A percentile compares a stretch with the other conserved stretches of the same genome.
Evolutionary conservation across 208 protist genomes (phyloP).

Genomic region (Wallacemonas sp.): DNA sequence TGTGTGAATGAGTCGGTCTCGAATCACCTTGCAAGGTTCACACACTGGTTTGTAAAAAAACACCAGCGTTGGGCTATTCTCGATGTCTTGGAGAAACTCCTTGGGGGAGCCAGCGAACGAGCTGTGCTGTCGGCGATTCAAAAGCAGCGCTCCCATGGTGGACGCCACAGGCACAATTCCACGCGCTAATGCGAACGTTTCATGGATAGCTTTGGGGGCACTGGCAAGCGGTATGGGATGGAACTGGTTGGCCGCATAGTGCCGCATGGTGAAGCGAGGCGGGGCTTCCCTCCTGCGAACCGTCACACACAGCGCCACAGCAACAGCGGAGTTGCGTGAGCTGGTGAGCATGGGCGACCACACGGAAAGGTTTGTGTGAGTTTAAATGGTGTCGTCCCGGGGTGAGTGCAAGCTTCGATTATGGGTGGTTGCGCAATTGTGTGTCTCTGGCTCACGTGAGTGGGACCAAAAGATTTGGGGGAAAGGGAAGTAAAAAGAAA

Average conservation of each 20-base stretch:
- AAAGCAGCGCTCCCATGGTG: slow-evolving; percentile 12
- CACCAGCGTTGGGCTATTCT: slow-evolving; percentile 42
- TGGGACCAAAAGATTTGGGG: neutral
- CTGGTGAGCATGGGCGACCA: slow-evolving; percentile 9
- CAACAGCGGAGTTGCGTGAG: slow-evolving; percentile 3
- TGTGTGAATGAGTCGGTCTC: slow-evolving; percentile 38
- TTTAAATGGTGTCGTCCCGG: no score
- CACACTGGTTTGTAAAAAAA: slow-evolving; percentile 83
- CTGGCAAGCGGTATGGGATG: slow-evolving; percentile 16
- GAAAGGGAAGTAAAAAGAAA: neutral
- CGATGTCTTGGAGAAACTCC: slow-evolving; percentile 47
- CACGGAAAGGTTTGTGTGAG: no score
- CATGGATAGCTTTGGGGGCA: slow-evolving; percentile 17
- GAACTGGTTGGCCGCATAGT: slow-evolving; percentile 15
- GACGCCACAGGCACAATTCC: slow-evolving; percentile 16
- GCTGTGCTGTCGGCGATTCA: slow-evolving; percentile 23
- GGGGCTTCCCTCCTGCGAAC: neutral
- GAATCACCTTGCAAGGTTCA: slow-evolving; percentile 57
- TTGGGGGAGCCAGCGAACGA: slow-evolving; percentile 45
- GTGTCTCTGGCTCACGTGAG: no score
- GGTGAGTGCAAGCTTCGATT: slow-evolving; percentile 1
- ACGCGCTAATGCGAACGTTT: slow-evolving; percentile 25
- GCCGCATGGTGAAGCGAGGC: neutral
- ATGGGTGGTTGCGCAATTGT: no score
- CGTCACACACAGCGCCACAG: slow-evolving; percentile 3